Percentiles rank a stretch among this genome's conserved stretches.
Conservation (phyloP, 176 grass and related monocot genomes). For the Dendrocalamus sinicus region DNA sequence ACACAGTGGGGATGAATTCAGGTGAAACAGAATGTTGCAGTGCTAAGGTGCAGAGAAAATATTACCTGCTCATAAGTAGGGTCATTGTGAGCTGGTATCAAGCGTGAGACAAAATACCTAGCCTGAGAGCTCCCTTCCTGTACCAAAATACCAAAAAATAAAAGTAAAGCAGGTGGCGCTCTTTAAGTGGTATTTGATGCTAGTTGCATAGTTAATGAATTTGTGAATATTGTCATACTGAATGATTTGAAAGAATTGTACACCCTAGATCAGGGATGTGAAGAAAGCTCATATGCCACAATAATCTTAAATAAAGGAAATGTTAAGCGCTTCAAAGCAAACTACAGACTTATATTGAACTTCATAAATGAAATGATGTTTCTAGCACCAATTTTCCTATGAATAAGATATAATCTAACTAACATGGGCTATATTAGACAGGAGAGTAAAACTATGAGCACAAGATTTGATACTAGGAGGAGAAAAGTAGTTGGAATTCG, state of each 20-base stretch:
- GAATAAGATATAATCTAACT: constrained; percentile 20
- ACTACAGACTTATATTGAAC: not conserved
- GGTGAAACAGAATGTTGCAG: constrained; percentile 14
- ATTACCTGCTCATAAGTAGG: constrained; percentile 98
- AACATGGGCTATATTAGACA: constrained; percentile 12
- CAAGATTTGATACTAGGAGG: constrained; percentile 23
- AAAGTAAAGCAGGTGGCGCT: constrained; percentile 31
- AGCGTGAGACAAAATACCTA: constrained; percentile 93
- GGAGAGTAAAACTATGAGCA: not conserved
- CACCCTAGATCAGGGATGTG: not conserved
- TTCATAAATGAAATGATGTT: not conserved
- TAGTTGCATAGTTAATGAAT: constrained; percentile 18
- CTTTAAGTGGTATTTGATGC: not conserved
- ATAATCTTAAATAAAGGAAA: constrained; percentile 8
- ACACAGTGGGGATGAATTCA: not conserved
- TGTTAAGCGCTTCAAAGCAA: constrained; percentile 15
- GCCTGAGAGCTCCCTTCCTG: constrained; percentile 98
- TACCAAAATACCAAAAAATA: constrained; percentile 15
- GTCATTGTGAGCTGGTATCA: constrained; percentile 99
- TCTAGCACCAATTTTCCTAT: not conserved
- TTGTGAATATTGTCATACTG: constrained; percentile 3
- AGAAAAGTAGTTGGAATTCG: not conserved
- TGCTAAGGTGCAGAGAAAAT: not conserved
- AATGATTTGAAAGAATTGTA: not conserved
- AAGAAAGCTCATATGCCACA: not conserved